Base-by-base conservation (phyloP, 805 yeast genomes). In the Yamadazyma scolyti region DNA sequence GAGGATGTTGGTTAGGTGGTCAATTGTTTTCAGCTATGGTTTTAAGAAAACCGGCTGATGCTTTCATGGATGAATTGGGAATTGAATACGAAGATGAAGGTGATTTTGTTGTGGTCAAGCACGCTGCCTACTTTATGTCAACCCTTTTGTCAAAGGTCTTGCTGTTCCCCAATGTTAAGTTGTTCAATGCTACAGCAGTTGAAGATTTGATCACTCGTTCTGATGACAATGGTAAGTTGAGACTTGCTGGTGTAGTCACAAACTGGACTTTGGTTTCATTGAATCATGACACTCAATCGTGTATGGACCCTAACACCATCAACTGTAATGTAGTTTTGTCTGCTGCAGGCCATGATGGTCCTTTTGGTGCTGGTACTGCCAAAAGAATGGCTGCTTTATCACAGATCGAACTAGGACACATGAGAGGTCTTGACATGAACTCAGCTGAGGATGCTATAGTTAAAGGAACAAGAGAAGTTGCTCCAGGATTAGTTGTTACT, bases 221-320 rank as follows among this genome's bases (percentile, higher is more conserved):
- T 34, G 30, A 34, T 15, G 73, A 67, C 17, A 59, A 72, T 27
- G 83, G 82, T 30, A 72, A 73, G 37, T 59, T 80, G 31, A 69
- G 81, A 44, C 73, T 80, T 37, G 85, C 85, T 15, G 90, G 90
- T 54, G 89, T 81, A 22, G 89, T 82, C 25, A 81, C 87, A 48
- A 82, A 82, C 70, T 82, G 89, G 89, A 82, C 89, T 25, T 65
- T 82, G 47, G 89, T 82, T 15, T 65, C 87, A 4, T 68, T 78
- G 71, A 79, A 80, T 56, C 89, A 82, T 50, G 83, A 78, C 52
- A 75, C 75, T 34, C 89, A 82, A 56, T 75, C 82, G 9, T 82
- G 89, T 55, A 82, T 82, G 88, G 89, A 81, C 52, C 88, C 89
- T 29, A 80, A 81, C 63, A 81, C 86, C 39, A 78, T 82, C 65